Evolutionary conservation across 108 stramenopile genomes (phyloP).

Genomic region (Nitzschia putrida): DNA sequence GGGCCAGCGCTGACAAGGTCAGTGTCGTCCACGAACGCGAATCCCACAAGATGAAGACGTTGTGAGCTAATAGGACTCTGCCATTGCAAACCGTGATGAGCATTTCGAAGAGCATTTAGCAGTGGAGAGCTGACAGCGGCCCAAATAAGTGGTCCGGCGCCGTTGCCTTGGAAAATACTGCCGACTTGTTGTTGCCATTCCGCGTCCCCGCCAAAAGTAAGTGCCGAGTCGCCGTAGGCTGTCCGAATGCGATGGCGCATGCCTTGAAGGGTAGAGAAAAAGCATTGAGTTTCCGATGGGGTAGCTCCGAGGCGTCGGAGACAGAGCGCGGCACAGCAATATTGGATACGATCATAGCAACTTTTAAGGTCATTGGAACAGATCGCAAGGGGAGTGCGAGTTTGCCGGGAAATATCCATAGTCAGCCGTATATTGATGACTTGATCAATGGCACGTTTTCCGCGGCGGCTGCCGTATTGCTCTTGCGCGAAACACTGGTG

Average conservation of each 20-base stretch:
- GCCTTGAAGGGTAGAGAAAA: background rate
- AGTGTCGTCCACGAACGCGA: too few species aligned
- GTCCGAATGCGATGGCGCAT: background rate
- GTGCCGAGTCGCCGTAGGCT: too few species aligned
- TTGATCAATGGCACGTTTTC: background rate
- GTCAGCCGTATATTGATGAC: background rate
- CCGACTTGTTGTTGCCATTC: background rate
- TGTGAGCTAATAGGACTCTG: background rate
- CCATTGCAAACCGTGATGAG: background rate
- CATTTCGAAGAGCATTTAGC: background rate
- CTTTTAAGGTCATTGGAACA: background rate
- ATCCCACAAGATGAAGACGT: too few species aligned
- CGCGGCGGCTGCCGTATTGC: background rate
- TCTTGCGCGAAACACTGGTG: background rate
- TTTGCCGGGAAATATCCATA: background rate
- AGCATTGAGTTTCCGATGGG: too few species aligned
- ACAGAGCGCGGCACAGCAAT: background rate
- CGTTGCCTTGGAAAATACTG: constrained; percentile 5
- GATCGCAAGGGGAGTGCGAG: background rate
- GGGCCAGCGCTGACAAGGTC: too few species aligned
- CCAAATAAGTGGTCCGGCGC: constrained; percentile 1
- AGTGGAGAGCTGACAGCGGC: background rate
- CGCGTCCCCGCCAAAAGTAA: background rate
- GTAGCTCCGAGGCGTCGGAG: background rate
- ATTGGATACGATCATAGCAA: background rate